phyloP scores from a whole-genome alignment of 192 early-diverging fungal genomes.

The Coemansia sp. region DNA sequence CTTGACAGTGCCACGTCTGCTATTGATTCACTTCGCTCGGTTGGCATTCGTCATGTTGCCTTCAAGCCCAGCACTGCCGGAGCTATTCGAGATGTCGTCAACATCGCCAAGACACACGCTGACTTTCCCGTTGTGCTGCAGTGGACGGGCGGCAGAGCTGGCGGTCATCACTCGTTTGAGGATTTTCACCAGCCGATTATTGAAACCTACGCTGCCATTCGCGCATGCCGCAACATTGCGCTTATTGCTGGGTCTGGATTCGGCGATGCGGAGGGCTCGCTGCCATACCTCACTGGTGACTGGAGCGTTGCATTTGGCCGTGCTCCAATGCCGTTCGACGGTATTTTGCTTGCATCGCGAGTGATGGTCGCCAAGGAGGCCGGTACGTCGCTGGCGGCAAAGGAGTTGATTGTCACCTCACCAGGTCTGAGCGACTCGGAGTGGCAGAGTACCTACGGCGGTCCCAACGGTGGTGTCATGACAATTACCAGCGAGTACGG shows the following conservation, averaged over 20 bases:
- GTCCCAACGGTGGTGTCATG: constrained; percentile 77
- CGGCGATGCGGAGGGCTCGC: constrained; percentile 80
- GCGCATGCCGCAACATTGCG: constrained; percentile 75
- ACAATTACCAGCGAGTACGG: constrained; percentile 90
- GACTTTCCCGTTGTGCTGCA: constrained; percentile 90
- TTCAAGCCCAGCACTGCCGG: constrained; percentile 86
- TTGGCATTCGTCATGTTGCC: constrained; percentile 76
- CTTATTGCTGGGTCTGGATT: constrained; percentile 93
- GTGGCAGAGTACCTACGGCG: constrained; percentile 86
- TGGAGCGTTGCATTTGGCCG: constrained; percentile 80
- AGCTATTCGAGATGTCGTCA: constrained; percentile 79
- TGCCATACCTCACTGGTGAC: constrained; percentile 93
- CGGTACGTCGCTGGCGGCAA: constrained; percentile 74
- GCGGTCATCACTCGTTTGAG: constrained; percentile 97
- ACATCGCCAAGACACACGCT: constrained; percentile 83
- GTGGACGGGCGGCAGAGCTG: constrained; percentile 96
- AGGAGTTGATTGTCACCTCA: constrained; percentile 85
- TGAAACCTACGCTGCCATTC: constrained; percentile 65
- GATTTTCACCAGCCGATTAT: constrained; percentile 93
- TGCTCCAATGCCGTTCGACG: constrained; percentile 96
- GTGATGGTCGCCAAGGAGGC: constrained; percentile 94
- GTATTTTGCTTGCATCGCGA: constrained; percentile 92
- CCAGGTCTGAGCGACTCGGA: constrained; percentile 78
- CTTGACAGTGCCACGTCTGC: constrained; percentile 82
- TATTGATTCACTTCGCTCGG: constrained; percentile 70